Evolutionary conservation across 2,329 filamentous ascomycete species (phyloP), one percentile per base, ranked within the genome.

Genomic region (Helotiales sp.): DNA sequence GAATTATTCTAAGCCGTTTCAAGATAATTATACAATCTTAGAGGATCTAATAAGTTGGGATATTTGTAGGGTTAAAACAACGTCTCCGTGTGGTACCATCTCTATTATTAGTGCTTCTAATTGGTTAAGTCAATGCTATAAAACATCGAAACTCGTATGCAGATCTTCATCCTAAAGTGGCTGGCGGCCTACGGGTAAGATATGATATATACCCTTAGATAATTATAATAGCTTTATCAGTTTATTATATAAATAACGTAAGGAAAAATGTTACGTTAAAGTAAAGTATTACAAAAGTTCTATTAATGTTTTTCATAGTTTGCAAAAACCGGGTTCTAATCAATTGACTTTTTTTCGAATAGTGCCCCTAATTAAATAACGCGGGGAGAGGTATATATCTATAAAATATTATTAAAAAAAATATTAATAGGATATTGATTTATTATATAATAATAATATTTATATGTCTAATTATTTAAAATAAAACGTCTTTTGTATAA

Each of bases 181-280:
- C 63, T 65, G 47, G 55, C 57, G 58, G 58, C 34, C 49, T 52
- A 61, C 49, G 47, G 55, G 55, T 65, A 22, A 65, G 30, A 30
- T 45, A 65, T 65, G 15, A 20, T 43, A 17, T 17, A 65, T 47
- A 22, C 58, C 49, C 63, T 37, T 65, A 22, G 49, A 65, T 58
- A 66, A 62, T 66, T 34, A 66, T 47, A 30, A 66, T 62, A 11
- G 64, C 58, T 64, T 62, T 32, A 50, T 61, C 40, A 26, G 45
- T 63, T 54, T 37, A 66, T 66, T 20, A 66, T 64, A 37, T 34
- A 40, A 58, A 66, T 47, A 62, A 65, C 30, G 52, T 24, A 22
- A 49, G 52, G 65, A 54, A 30, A 64, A 64, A 50, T 15, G 26
- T 43, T 54, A 60, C 30, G 40, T 59, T 49, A 20, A 64, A 50